Conservation (phyloP, 2,329 filamentous ascomycete genomes). For the Talaromyces sp. region DNA sequence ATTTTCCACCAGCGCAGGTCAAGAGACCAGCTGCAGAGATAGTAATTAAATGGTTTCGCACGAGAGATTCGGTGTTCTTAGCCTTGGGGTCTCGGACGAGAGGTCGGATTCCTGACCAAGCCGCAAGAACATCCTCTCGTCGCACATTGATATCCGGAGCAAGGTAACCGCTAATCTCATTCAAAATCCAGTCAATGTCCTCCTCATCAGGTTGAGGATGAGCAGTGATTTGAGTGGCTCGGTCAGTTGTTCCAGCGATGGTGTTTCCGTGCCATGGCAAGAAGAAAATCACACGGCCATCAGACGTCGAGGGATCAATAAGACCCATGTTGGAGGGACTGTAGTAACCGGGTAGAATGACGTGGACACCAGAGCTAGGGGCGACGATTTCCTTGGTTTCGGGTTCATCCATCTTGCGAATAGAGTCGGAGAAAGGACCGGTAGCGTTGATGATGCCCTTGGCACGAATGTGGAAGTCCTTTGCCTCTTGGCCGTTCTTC, state of each 20-base stretch:
- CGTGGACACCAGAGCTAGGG: slow-evolving; percentile 79
- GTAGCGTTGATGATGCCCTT: slow-evolving; percentile 86
- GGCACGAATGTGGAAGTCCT: slow-evolving; percentile 69
- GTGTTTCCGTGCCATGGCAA: slow-evolving; percentile 91
- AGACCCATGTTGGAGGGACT: slow-evolving; percentile 82
- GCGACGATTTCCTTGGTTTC: slow-evolving; percentile 73
- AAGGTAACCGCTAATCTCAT: slow-evolving; percentile 77
- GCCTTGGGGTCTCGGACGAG: slow-evolving; percentile 83
- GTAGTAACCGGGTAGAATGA: slow-evolving; percentile 84
- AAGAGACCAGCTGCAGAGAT: slow-evolving; percentile 75
- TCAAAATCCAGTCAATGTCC: slow-evolving; percentile 84
- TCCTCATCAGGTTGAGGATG: slow-evolving; percentile 77
- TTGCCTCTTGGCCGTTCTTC: slow-evolving; percentile 58
- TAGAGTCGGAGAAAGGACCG: slow-evolving; percentile 80
- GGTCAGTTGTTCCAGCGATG: slow-evolving; percentile 84
- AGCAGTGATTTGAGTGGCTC: slow-evolving; percentile 66
- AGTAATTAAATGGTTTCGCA: slow-evolving; percentile 80
- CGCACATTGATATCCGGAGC: slow-evolving; percentile 81
- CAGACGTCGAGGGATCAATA: slow-evolving; percentile 80
- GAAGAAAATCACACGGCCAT: slow-evolving; percentile 90
- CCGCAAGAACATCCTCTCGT: slow-evolving; percentile 80
- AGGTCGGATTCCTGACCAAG: slow-evolving; percentile 84
- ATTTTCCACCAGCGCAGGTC: slow-evolving; percentile 85
- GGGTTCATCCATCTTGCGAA: slow-evolving; percentile 79
- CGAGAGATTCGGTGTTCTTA: slow-evolving; percentile 79